Base-by-base conservation (phyloP, 208 protist species). In the Wallacemonas sp. region DNA sequence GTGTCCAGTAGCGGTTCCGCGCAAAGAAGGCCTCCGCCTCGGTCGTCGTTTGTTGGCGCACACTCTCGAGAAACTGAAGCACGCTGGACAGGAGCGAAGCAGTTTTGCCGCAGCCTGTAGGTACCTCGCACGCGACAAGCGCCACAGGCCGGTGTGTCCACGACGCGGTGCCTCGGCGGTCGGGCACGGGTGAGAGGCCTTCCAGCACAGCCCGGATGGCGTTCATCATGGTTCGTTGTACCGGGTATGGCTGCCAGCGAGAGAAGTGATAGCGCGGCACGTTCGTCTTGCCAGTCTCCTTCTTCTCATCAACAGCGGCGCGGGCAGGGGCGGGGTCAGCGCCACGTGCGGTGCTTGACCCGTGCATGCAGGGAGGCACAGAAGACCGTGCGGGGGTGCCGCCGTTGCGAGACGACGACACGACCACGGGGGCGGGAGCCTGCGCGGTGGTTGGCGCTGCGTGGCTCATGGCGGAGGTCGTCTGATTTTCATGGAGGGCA, bases 91-190 rank as follows among this genome's bases (percentile, higher is more conserved):
- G 81, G 26, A 99, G 72, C 29, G 87, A 95, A 38, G 99, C 66
- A 13, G 97, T 99, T 81, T 99, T 99, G 8, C 97, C 98, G 26
- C 97, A 98, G n/a, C 97, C 97, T 0, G 97, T 99, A 0, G 97
- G 97, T 27, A 90, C 90, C 70, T 99, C 97, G 9, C 85, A 68
- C 3, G 88, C 83, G 1, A 97, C 83, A 5, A 93, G 58, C 2
- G 78, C 79, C 38, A 72, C 59, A 24, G 60, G 32, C 61, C 69
- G 26, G 0, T 27, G 50, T 4, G 12, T 15, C 50, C 50, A 57
- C 15, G 9, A 4, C 9, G n/a, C 9, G 36, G 60, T n/a, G 69
- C 71, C 26, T 41, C 70, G 21, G 48, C 32, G n/a, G 73, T 73
- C 21, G 58, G 53, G 10, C 41, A 19, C 19, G 10, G 50, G 50